phyloP scores from a whole-genome alignment of 2,329 filamentous ascomycete species.

The Penicillium olsonii region DNA sequence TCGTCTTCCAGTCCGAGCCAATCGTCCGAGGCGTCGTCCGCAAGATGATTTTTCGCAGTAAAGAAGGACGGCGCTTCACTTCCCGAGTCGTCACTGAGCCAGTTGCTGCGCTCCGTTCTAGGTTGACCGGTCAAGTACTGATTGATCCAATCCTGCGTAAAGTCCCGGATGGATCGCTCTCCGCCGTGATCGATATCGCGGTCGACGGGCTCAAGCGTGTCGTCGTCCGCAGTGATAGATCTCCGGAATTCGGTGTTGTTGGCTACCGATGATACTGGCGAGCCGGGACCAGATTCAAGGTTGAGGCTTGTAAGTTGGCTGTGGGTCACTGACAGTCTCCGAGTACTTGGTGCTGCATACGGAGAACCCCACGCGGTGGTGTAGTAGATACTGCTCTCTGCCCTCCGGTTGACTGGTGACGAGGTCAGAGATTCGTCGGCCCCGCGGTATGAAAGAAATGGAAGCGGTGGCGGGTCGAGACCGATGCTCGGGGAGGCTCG shows the following conservation, averaged over 20 bases:
- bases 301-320: conserved; percentile 50
- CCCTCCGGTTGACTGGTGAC: conserved; percentile 44
- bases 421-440: conserved; percentile 40
- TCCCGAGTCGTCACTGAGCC: conserved; percentile 77
- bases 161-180: conserved; percentile 50
- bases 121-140: conserved; percentile 74
- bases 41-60: conserved; percentile 43
- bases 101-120: conserved; percentile 71
- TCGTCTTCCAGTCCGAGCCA: conserved; percentile 47
- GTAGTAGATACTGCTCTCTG: conserved; percentile 57
- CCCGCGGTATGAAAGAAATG: conserved; percentile 33
- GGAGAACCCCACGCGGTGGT: conserved; percentile 92
- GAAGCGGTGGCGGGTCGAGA: conserved; percentile 33
- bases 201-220: conserved; percentile 28
- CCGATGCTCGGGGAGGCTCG: conserved; percentile 29
- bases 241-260: conserved; percentile 30
- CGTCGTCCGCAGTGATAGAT: conserved; percentile 30
- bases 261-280: conserved; percentile 34
- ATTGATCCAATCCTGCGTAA: conserved; percentile 84
- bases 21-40: conserved; percentile 45
- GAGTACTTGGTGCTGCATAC: conserved; percentile 66
- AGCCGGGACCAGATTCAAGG: conserved; percentile 35
- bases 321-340: conserved; percentile 41
- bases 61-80: conserved; percentile 70
- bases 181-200: conserved; percentile 27